Evolutionary conservation across 805 yeast genomes (phyloP).

Genomic region (Barnettozyma siamensis): DNA sequence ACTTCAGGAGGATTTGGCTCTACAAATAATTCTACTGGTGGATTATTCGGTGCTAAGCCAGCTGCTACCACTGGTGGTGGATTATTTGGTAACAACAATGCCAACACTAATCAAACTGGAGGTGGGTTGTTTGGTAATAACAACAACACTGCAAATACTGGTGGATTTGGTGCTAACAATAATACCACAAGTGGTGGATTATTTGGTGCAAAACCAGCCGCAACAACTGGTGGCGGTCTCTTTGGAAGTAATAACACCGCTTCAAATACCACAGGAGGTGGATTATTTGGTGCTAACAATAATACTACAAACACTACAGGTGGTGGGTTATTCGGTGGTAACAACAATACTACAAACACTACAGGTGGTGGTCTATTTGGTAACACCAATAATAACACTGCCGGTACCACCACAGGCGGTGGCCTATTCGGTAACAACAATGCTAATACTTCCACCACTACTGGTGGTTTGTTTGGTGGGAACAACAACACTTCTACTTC

Average conservation of each 20-base stretch:
- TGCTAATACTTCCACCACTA: not conserved
- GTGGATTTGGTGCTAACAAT: slow-evolving; percentile 7
- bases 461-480: slow-evolving; percentile 4
- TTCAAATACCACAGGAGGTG: slow-evolving; percentile 23
- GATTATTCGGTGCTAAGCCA: slow-evolving; percentile 39
- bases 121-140: slow-evolving; percentile 37
- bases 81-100: slow-evolving; percentile 31
- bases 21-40: slow-evolving; percentile 28
- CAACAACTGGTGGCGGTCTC: slow-evolving; percentile 24
- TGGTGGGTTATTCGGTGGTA: slow-evolving; percentile 23
- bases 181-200: slow-evolving; percentile 6
- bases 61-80: slow-evolving; percentile 28
- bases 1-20: slow-evolving; percentile 31
- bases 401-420: slow-evolving; percentile 30
- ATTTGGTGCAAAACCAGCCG: slow-evolving; percentile 16
- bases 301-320: slow-evolving; percentile 11
- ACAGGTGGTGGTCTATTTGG: slow-evolving; percentile 35
- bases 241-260: slow-evolving; percentile 23
- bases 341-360: too few relatives aligned
- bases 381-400: slow-evolving; percentile 18
- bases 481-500: slow-evolving; percentile 18
- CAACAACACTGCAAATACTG: slow-evolving; percentile 6
- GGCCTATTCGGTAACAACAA: slow-evolving; percentile 33
- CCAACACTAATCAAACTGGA: slow-evolving; percentile 19
- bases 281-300: slow-evolving; percentile 23